Base-by-base conservation (phyloP, 768 basidiomycete genomes). In the Kwoniella dendrophila region DNA sequence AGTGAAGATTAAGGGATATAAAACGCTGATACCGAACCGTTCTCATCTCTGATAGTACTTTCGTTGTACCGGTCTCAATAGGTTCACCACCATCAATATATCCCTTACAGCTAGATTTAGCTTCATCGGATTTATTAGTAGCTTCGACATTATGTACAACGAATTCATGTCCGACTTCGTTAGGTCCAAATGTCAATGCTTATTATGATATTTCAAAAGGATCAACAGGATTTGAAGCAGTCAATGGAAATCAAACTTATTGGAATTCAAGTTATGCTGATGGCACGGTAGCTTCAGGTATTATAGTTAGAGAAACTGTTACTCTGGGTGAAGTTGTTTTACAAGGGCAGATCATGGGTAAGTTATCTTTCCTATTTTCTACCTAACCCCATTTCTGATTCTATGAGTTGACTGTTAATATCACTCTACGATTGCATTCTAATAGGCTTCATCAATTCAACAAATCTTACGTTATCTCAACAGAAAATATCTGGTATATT, bases 101-200 rank as follows among this genome's bases (percentile, higher is more conserved):
- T 54, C 72, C 72, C n/a, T 51, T 76, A 4, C 74, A 76, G 50
- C 64, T 76, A 32, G 74, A 76, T 34, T 33, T 69, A 3, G 74
- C 66, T 2, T 73, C 72, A 11, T 72, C 74, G 8, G 74, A 76
- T 38, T 51, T 76, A 10, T 34, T 76, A 26, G 48, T 76, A 29
- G 64, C 66, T 18, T 71, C 71, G 8, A 70, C 70, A 1, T 44
- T 67, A 12, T 76, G 74, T 40, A 68, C 57, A 0, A 22, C 48
- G 1, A 52, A 57, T 8, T 40, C 57, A 2, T 76, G 74, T 48
- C 74, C 74, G 12, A 33, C 54, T 10, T 67, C 67, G 3, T 38
- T 41, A 0, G 63, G 62, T 6, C 18, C 61, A 6, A 62, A 36
- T 41, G 33, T 51, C 22, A 69, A 68, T 22, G 63, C 70, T 2